A percentile compares a stretch with the other conserved stretches of the same genome.
Conservation (phyloP, 2,329 filamentous ascomycete species). For the Fusarium continuum region DNA sequence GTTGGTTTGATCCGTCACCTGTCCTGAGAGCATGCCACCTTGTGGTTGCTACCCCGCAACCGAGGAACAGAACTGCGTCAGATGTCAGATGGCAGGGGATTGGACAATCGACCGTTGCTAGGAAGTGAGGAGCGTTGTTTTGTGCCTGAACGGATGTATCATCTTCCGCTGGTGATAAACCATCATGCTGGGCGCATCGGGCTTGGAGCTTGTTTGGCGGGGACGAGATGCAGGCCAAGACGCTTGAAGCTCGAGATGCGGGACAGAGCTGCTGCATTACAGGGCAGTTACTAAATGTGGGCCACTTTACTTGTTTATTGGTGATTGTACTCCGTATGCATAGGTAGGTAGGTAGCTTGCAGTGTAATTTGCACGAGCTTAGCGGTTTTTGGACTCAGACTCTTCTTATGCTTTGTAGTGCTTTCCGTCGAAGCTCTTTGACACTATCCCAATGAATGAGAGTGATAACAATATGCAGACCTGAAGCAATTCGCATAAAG, state of each 20-base stretch:
- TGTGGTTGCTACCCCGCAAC: slow-evolving; percentile 43
- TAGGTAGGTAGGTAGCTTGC: no score
- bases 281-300: slow-evolving; percentile 15
- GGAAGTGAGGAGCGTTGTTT: slow-evolving; percentile 4
- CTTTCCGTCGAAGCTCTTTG: neutral
- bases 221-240: slow-evolving; percentile 41
- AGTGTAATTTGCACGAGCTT: slow-evolving; percentile 5
- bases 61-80: slow-evolving; percentile 29
- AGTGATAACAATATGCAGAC: neutral
- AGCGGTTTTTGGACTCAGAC: slow-evolving; percentile 6
- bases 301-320: neutral
- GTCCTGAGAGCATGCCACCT: slow-evolving; percentile 23
- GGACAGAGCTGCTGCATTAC: neutral
- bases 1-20: slow-evolving; percentile 21
- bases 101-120: slow-evolving; percentile 25
- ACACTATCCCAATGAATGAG: neutral
- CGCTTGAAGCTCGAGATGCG: slow-evolving; percentile 13
- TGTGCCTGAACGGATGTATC: slow-evolving; percentile 16
- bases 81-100: slow-evolving; percentile 41
- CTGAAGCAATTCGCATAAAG: neutral
- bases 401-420: neutral
- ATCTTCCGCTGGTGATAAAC: slow-evolving; percentile 8
- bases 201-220: slow-evolving; percentile 40
- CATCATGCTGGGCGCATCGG: neutral
- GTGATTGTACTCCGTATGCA: slow-evolving; percentile 1